Conservation (phyloP, 129 eudicot genomes). For the Lactuca saligna region DNA sequence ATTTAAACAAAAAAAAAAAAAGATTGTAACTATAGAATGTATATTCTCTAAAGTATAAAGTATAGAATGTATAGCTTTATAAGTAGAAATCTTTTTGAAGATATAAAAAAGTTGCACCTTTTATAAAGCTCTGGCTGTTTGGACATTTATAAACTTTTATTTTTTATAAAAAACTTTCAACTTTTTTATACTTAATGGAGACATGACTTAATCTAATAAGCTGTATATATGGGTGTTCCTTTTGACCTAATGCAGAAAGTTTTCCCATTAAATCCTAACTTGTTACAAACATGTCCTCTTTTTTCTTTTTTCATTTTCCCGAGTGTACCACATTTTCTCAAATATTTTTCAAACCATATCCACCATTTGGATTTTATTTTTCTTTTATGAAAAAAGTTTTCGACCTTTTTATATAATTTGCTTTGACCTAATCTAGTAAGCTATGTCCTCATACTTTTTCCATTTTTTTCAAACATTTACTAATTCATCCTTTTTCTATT, state of each 20-base stretch:
- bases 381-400: no score
- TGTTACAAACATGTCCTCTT: background rate
- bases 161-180: no score
- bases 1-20: background rate
- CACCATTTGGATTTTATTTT: no score
- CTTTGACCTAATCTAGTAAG: background rate
- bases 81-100: constrained; percentile 1
- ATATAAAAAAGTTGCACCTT: background rate
- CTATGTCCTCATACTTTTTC: no score
- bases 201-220: background rate
- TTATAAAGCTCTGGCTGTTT: background rate
- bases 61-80: background rate
- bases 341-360: background rate
- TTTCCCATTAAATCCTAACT: background rate
- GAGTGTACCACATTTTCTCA: background rate
- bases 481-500: no score
- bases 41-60: background rate
- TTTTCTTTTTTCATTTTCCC: background rate
- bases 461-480: no score
- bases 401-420: background rate
- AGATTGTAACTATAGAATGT: background rate
- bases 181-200: background rate
- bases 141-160: background rate
- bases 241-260: background rate
- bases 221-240: background rate